Evolutionary conservation across 2,329 filamentous ascomycete species (phyloP), one percentile per base, ranked within the genome.

Genomic region (Lecanicillium sp.): DNA sequence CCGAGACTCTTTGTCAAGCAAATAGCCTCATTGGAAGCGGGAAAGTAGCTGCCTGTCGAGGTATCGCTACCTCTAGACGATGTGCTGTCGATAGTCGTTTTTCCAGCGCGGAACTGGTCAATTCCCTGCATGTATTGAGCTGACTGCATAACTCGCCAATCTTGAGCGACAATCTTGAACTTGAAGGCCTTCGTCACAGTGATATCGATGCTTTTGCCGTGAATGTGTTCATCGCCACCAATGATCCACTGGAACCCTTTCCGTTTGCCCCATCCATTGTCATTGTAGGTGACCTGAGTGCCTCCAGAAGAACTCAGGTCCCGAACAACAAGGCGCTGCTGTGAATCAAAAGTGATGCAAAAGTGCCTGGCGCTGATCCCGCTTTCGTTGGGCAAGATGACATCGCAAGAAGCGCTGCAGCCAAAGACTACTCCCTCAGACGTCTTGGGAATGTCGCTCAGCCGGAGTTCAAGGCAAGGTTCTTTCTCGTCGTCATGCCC

Each of bases 211-310:
- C 21, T 14, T 8, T 8, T 14, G 3, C 14, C 15, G 33, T 32
- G 17, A 26, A 45, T 6, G 4, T 14, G 11, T 15, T 17, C 7
- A 17, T n/a, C 11, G 6, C 43, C 33, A 5, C 24, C 24, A 1
- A 45, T 23, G 9, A 45, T 11, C 43, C 43, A 45, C 4, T 29
- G 33, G 23, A 44, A 44, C 5, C 27, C 29, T 27, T 33, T 24
- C 4, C 43, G 43, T 9, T 12, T 3, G 2, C n/a, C 17, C 12
- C 7, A 5, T 7, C 24, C 24, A 10, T n/a, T 5, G 2, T 3
- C 15, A 8, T 7, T 14, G 9, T 20, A 45, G 4, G 17, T 23
- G 14, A 45, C 33, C 8, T 21, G 11, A 8, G 43, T 45, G 1
- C 43, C 43, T 12, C 3, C 3, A 10, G 23, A 11, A 6, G 43